phyloP scores from a whole-genome alignment of 78 protist species.

The Corallochytrium limacisporum region DNA sequence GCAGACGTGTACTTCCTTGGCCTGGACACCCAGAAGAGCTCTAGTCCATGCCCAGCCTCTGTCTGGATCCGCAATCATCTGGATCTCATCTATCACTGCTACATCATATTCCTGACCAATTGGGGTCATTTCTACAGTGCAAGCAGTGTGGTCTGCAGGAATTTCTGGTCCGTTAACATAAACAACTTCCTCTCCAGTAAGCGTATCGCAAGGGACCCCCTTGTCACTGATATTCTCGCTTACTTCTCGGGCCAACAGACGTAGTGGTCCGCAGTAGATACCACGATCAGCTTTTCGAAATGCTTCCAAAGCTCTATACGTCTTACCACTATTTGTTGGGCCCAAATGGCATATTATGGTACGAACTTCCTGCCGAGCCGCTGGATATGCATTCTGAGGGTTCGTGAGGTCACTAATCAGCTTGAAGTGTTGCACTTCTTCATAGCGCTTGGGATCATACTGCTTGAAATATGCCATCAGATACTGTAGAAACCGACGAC shows the following conservation, averaged over 20 bases:
- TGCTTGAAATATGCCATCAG: no score
- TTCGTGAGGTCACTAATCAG: no score
- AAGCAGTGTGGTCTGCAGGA: constrained; percentile 21
- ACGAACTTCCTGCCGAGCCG: no score
- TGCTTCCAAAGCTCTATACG: constrained; percentile 28
- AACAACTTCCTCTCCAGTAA: constrained; percentile 51
- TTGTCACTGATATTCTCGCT: constrained; percentile 1
- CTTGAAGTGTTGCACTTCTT: no score
- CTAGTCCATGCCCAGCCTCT: constrained; percentile 67
- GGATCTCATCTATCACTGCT: constrained; percentile 59
- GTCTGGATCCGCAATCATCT: constrained; percentile 17
- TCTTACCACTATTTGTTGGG: constrained; percentile 69
- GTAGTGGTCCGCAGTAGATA: constrained; percentile 48
- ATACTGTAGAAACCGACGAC: no score
- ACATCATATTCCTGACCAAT: neutral
- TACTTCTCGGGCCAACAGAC: constrained; percentile 42
- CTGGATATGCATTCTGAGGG: no score
- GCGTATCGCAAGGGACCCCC: constrained; percentile 25
- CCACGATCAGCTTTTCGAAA: constrained; percentile 1
- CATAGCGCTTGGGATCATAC: no score
- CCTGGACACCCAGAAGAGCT: constrained; percentile 35
- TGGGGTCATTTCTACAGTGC: constrained; percentile 55
- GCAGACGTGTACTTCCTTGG: constrained; percentile 39
- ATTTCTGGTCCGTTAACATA: neutral
- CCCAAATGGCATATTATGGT: no score